Percentiles rank a stretch among this genome's conserved stretches.
These are phyloP conservation scores for Ascochyta viciae-villosae DNA, from an alignment of 2,329 filamentous ascomycete species.

Conservation along the genomic window DNA sequence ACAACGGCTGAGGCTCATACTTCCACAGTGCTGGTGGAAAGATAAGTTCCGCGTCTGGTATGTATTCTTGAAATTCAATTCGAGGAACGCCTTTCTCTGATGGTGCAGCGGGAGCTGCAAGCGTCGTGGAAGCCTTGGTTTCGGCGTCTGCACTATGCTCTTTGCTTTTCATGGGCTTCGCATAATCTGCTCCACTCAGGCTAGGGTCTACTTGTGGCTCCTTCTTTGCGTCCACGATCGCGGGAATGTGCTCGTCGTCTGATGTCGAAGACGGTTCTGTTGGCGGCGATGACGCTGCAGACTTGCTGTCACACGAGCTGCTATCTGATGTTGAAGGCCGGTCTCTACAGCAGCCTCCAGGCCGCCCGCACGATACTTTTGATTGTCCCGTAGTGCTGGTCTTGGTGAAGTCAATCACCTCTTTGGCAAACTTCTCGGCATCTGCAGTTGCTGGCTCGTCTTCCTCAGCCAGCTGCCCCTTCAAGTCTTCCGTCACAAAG, in stretches of 20 bases:
- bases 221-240: conserved; percentile 31
- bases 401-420: conserved; percentile 30
- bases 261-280: conserved; percentile 37
- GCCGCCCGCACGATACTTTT: conserved; percentile 45
- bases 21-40: conserved; percentile 86
- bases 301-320: conserved; percentile 39
- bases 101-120: conserved; percentile 52
- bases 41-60: conserved; percentile 88
- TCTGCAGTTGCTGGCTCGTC: conserved; percentile 57
- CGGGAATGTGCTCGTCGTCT: conserved; percentile 39
- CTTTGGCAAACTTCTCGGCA: conserved; percentile 33
- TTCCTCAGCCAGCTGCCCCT: conserved; percentile 58
- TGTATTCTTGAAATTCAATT: conserved; percentile 86
- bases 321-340: conserved; percentile 31
- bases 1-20: conserved; percentile 77
- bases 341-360: conserved; percentile 49
- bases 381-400: conserved; percentile 34
- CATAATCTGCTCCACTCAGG: conserved; percentile 43
- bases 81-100: conserved; percentile 62
- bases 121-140: conserved; percentile 57
- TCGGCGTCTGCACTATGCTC: conserved; percentile 46
- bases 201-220: conserved; percentile 28
- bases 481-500: conserved; percentile 67
- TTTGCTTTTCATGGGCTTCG: conserved; percentile 46
- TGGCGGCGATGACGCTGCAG: conserved; percentile 34